Evolutionary conservation across 2,329 filamentous ascomycete species (phyloP), one percentile per base, ranked within the genome.

Genomic region (Colletotrichum sojae): DNA sequence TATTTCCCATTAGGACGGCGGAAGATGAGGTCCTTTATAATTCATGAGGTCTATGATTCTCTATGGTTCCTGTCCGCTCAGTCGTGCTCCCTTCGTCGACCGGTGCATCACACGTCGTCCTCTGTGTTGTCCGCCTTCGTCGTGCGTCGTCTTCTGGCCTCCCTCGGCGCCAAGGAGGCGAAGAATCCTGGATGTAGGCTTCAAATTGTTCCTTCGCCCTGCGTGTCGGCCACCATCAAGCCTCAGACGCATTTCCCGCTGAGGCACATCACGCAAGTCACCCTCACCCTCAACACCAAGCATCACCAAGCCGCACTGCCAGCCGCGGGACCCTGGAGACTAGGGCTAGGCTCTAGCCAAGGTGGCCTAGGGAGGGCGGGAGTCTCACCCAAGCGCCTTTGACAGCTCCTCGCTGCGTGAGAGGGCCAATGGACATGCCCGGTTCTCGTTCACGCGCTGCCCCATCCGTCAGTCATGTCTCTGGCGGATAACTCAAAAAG

Each of bases 21-120:
- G 70, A 58, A 22, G 36, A 58, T 31, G 51, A 64, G 16, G 45
- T 20, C 10, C 61, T 67, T 63, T 71, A 67, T 71, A 70, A 61
- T 64, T 22, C 20, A 52, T 31, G 1, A n/a, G 36, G 27, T n/a
- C 16, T 9, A 13, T 27, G 25, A 55, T 22, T 46, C 15, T 40
- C 16, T 9, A 13, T 27, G 25, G 55, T 22, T 46, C 10, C 27
- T 56, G 22, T 8, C 31, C 31, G 6, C 40, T 56, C 22, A 6
- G 12, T 13, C 8, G 22, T 54, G 27, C 25, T 51, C 27, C 15
- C 55, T 55, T 56, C 18, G 5, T 64, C 27, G 10, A 36, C 31
- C 13, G 36, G 4, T 45, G 43, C 31, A 18, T 39, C 51, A 8
- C 60, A 49, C 16, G 39, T 48, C 39, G 40, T 51, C 27, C 22